Evolutionary conservation across 768 basidiomycete species (phyloP), one percentile per base, ranked within the genome.

Genomic region (Auricularia sp.): DNA sequence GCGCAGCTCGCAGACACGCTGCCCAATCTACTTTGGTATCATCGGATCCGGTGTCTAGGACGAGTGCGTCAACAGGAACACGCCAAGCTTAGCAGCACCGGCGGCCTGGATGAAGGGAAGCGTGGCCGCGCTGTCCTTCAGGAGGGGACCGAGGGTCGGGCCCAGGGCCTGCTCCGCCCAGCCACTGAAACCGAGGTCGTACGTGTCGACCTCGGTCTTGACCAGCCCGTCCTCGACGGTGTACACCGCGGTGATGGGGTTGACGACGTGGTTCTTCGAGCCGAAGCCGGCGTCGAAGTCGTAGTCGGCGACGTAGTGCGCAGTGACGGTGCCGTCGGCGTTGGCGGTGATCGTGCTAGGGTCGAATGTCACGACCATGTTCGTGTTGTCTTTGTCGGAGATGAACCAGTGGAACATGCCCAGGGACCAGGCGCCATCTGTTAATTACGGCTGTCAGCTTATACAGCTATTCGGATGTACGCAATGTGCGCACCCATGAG

Each of bases 341-440:
- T 56, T 29, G n/a, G 10, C 8, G 54, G 29, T 29, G 29, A 56
- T 29, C 14, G 54, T 29, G 16, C 14, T 16, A 0, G 16, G n/a
- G 54, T 56, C 54, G 54, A 56, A 56, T 11, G 54, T n/a, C 24
- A 56, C 54, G 11, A 14, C 24, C 54, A 56, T 56, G n/a, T 56
- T 18, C 10, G 54, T 56, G 16, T 56, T 18, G n/a, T 11, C 13
- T 29, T 56, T 11, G 54, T 56, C 54, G 54, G 16, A n/a, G 54
- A 56, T 56, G 54, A 56, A 56, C 54, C 54, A 56, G 54, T 56
- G 54, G 29, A 56, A 56, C 54, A 56, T 56, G 16, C n/a, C 54
- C n/a, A 18, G 54, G 29, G 54, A 56, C 54, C 13, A 16, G 10
- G 54, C 13, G 54, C 54, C 54, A 21, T 13, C 54, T 56, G 54